A percentile compares a stretch with the other conserved stretches of the same genome.
Conservation (phyloP, 2,329 filamentous ascomycete genomes). For the Xylariaceae sp. region DNA sequence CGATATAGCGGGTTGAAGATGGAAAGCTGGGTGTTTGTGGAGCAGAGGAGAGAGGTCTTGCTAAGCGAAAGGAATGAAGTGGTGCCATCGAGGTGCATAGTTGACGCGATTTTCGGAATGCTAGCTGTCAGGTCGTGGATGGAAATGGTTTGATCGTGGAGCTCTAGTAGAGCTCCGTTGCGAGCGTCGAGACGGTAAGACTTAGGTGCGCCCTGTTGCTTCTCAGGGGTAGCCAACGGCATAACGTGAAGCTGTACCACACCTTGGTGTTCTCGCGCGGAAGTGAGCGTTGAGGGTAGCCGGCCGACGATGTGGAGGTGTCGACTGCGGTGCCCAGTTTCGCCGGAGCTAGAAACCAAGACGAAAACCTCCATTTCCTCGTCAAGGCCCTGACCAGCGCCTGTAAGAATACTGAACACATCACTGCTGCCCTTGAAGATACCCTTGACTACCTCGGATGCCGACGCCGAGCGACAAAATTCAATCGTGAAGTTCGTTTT, state of each 20-base stretch:
- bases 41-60: slow-evolving; percentile 58
- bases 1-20: slow-evolving; percentile 67
- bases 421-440: slow-evolving; percentile 52
- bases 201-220: slow-evolving; percentile 12
- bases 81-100: slow-evolving; percentile 46
- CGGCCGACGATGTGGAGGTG: slow-evolving; percentile 30
- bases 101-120: slow-evolving; percentile 55
- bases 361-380: slow-evolving; percentile 51
- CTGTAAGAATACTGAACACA: slow-evolving; percentile 46
- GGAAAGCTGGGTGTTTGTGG: slow-evolving; percentile 51
- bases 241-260: slow-evolving; percentile 28
- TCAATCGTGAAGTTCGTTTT: slow-evolving; percentile 42
- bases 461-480: slow-evolving; percentile 42
- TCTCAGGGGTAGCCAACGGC: slow-evolving; percentile 18
- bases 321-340: slow-evolving; percentile 25
- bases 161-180: slow-evolving; percentile 58
- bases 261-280: slow-evolving; percentile 16
- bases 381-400: slow-evolving; percentile 39
- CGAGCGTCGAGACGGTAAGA: slow-evolving; percentile 56
- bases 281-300: slow-evolving; percentile 19
- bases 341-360: slow-evolving; percentile 40
- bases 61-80: slow-evolving; percentile 63
- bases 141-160: slow-evolving; percentile 48
- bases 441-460: slow-evolving; percentile 47
- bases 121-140: slow-evolving; percentile 61